Percentiles rank a stretch among this genome's conserved stretches.
These are phyloP conservation scores for Hyphopichia fennica DNA, from an alignment of 1,139 yeast species.

Conservation along the genomic window DNA sequence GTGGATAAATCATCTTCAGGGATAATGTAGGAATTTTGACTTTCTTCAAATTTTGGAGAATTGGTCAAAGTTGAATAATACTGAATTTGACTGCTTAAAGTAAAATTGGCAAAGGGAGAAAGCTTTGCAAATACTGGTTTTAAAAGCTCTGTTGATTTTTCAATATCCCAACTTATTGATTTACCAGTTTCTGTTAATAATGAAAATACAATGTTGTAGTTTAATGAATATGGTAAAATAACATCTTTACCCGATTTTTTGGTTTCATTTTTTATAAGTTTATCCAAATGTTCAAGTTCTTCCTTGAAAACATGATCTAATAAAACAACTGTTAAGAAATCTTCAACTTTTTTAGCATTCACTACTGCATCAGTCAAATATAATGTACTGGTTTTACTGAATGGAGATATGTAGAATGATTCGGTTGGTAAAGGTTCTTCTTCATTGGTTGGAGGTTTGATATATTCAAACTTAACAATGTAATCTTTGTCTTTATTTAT, in stretches of 20 bases:
- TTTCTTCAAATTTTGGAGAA: slow-evolving; percentile 24
- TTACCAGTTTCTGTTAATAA: slow-evolving; percentile 43
- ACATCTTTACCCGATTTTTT: slow-evolving; percentile 25
- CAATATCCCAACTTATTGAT: slow-evolving; percentile 42
- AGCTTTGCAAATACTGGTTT: slow-evolving; percentile 31
- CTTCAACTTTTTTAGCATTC: slow-evolving; percentile 28
- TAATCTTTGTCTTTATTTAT: slow-evolving; percentile 16
- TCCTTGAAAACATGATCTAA: slow-evolving; percentile 34
- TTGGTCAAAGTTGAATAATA: slow-evolving; percentile 54
- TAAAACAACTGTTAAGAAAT: slow-evolving; percentile 32
- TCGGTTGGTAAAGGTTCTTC: slow-evolving; percentile 14
- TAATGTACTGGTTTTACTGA: slow-evolving; percentile 27
- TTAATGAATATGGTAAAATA: slow-evolving; percentile 57
- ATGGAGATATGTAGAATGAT: slow-evolving; percentile 33
- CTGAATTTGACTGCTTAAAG: slow-evolving; percentile 77
- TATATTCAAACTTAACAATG: slow-evolving; percentile 22
- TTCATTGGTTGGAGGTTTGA: slow-evolving; percentile 11
- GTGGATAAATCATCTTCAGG: slow-evolving; percentile 55
- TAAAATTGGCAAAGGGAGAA: slow-evolving; percentile 60
- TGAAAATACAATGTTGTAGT: slow-evolving; percentile 68
- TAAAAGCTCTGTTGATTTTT: slow-evolving; percentile 23
- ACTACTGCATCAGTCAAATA: slow-evolving; percentile 27
- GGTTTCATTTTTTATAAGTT: slow-evolving; percentile 11
- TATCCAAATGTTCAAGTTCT: slow-evolving; percentile 31
- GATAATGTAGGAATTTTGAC: slow-evolving; percentile 32